These are phyloP conservation scores for Komagataella kurtzmanii DNA, from an alignment of 805 yeast species.

Conservation along the genomic window DNA sequence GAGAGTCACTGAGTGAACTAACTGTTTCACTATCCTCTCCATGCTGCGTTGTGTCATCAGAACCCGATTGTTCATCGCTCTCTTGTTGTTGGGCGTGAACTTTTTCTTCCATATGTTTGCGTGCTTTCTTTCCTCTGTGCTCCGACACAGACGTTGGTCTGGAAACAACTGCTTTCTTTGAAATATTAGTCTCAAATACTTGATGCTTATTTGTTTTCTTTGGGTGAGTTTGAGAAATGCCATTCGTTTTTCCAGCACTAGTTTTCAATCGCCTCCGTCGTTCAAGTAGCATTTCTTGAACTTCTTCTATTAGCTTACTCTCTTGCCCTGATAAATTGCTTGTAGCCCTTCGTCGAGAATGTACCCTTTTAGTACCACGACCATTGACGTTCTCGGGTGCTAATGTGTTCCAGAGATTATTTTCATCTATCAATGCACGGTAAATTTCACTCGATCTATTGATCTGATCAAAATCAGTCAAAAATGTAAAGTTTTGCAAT, in stretches of 20 bases:
- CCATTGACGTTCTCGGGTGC: neutral
- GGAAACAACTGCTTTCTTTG: constrained; percentile 4
- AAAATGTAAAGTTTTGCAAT: constrained; percentile 43
- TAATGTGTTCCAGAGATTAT: constrained; percentile 23
- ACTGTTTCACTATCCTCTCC: neutral
- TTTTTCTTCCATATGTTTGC: neutral
- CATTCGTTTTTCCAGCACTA: neutral
- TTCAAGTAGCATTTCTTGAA: neutral
- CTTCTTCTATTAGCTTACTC: neutral
- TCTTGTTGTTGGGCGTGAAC: constrained; percentile 1
- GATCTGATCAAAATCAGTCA: constrained; percentile 45
- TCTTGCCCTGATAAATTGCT: neutral
- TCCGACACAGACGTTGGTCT: constrained; percentile 11
- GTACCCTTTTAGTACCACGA: neutral
- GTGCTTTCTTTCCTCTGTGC: constrained; percentile 6
- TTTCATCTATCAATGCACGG: constrained; percentile 16
- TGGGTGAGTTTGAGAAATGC: neutral
- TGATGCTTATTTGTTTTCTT: neutral
- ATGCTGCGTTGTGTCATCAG: constrained; percentile 1
- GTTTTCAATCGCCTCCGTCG: neutral
- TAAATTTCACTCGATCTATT: constrained; percentile 21
- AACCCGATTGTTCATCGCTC: constrained; percentile 2
- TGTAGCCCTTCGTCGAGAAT: neutral
- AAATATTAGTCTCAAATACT: constrained; percentile 7
- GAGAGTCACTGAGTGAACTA: constrained; percentile 2